A percentile compares a stretch with the other conserved stretches of the same genome.
These are phyloP conservation scores for Lithocarpus polystachyus DNA, from an alignment of 306 rosid genomes.

Conservation along the genomic window DNA sequence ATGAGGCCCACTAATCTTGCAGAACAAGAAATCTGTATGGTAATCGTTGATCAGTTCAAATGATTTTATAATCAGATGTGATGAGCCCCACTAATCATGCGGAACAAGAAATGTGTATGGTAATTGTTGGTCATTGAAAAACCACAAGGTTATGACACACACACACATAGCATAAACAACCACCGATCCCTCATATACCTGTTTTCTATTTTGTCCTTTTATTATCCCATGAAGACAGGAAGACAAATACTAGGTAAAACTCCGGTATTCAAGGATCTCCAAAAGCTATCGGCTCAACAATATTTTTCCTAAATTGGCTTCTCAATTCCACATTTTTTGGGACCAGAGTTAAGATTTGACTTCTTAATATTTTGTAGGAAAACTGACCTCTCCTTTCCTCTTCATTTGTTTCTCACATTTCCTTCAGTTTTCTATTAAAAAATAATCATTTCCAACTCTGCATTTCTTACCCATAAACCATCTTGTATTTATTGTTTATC, in stretches of 20 bases:
- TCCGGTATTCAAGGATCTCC: constrained; percentile 62
- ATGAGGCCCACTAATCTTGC: no score
- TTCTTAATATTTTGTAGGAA: constrained; percentile 20
- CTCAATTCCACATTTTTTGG: constrained; percentile 28
- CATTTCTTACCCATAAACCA: constrained; percentile 12
- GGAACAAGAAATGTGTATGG: neutral
- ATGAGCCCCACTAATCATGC: neutral
- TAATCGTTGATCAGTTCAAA: neutral
- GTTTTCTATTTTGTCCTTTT: constrained; percentile 23
- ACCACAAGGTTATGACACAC: neutral
- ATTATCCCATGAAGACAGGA: constrained; percentile 26
- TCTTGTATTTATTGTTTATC: neutral
- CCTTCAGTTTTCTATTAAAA: constrained; percentile 8
- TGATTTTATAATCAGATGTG: neutral
- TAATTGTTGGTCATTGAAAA: neutral
- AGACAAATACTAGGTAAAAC: constrained; percentile 18
- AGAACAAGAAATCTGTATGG: no score
- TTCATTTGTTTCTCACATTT: constrained; percentile 28
- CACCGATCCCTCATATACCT: neutral
- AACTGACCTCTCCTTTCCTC: constrained; percentile 28
- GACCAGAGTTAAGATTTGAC: constrained; percentile 29
- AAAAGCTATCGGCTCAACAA: constrained; percentile 35
- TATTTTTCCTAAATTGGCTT: constrained; percentile 37
- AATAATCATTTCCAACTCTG: constrained; percentile 5
- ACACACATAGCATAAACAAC: neutral